Conservation (phyloP, 2,329 filamentous ascomycete genomes). For the Penicillium digitatum region DNA sequence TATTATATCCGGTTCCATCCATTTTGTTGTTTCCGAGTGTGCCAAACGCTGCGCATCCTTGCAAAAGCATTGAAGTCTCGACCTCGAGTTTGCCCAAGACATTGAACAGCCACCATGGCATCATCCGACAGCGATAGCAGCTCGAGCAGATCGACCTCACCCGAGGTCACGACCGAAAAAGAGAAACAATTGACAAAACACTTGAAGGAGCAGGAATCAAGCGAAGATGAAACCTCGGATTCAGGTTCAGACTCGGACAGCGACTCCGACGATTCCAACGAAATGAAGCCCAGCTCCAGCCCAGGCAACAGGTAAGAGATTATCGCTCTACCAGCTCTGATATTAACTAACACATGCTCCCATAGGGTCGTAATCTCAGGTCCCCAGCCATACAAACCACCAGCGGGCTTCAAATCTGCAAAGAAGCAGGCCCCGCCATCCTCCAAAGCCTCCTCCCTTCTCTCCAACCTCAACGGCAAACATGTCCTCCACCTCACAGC, state of each 20-base stretch:
- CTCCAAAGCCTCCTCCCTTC: constrained; percentile 32
- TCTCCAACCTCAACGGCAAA: constrained; percentile 43
- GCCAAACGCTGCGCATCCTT: not conserved
- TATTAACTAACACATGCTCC: not conserved
- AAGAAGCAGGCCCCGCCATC: constrained; percentile 33
- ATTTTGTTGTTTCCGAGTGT: not conserved
- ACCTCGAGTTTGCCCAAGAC: not conserved
- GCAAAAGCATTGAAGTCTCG: not conserved
- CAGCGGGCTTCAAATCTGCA: constrained; percentile 41
- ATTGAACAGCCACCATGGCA: constrained; percentile 17
- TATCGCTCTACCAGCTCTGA: too few species aligned
- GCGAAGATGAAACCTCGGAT: constrained; percentile 18
- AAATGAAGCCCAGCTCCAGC: constrained; percentile 18
- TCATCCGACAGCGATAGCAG: constrained; percentile 26
- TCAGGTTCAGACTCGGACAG: constrained; percentile 19
- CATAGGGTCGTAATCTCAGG: constrained; percentile 24
- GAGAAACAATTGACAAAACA: constrained; percentile 21
- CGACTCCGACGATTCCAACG: constrained; percentile 17
- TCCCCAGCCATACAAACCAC: constrained; percentile 40
- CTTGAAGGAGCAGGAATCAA: constrained; percentile 20
- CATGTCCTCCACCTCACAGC: constrained; percentile 49
- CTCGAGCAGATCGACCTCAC: constrained; percentile 28
- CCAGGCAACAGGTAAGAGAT: constrained; percentile 18
- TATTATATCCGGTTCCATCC: not conserved
- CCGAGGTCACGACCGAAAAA: constrained; percentile 23